phyloP scores from a whole-genome alignment of 202 grass and related monocot genomes.

The Elaeis oleifera region DNA sequence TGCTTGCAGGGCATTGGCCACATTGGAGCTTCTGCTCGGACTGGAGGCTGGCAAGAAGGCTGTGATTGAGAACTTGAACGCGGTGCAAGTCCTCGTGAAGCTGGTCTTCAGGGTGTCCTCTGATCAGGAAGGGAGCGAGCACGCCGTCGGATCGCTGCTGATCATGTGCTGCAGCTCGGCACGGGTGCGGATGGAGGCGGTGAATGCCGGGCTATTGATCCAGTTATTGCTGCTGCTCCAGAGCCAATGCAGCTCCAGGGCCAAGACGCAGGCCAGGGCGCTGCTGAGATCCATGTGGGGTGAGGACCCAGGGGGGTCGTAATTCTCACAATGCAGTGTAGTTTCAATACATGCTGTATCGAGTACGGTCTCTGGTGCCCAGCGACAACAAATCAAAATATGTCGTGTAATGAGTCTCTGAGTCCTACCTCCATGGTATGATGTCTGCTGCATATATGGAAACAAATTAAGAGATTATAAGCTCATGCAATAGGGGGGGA shows the following conservation, averaged over 20 bases:
- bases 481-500: too few relatives aligned
- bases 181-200: slow-evolving; percentile 31
- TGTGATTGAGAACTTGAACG: slow-evolving; percentile 19
- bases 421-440: too few relatives aligned
- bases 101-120: slow-evolving; percentile 68
- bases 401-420: too few relatives aligned
- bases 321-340: too few relatives aligned
- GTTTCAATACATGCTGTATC: too few relatives aligned
- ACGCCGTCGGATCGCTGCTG: slow-evolving; percentile 60
- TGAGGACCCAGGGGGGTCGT: not conserved
- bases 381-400: too few relatives aligned
- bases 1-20: slow-evolving; percentile 27
- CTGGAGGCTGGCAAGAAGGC: slow-evolving; percentile 39
- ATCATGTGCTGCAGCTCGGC: slow-evolving; percentile 43
- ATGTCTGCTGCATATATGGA: too few relatives aligned
- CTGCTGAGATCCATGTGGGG: slow-evolving; percentile 49
- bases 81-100: slow-evolving; percentile 39
- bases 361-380: too few relatives aligned
- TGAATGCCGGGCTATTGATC: slow-evolving; percentile 42
- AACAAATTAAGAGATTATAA: too few relatives aligned
- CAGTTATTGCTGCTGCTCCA: slow-evolving; percentile 78
- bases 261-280: slow-evolving; percentile 43
- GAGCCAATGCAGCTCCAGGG: slow-evolving; percentile 58
- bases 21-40: slow-evolving; percentile 42
- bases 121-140: slow-evolving; percentile 58